A percentile compares a stretch with the other conserved stretches of the same genome.
Evolutionary conservation across 768 basidiomycete genomes (phyloP).

Genomic region (Imleria badia): DNA sequence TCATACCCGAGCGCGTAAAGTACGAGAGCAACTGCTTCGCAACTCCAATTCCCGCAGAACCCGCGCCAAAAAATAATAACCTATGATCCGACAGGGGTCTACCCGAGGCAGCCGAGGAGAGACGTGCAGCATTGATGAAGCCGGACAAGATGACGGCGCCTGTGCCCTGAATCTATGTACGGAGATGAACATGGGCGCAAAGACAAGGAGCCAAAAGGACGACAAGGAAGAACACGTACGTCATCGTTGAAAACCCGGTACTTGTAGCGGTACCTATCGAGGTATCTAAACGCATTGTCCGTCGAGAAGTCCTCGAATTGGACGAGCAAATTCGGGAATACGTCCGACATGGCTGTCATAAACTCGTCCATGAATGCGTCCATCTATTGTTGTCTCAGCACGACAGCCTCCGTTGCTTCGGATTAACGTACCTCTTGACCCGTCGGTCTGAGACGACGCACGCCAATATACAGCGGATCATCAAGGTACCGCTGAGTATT

Average conservation of each 20-base stretch:
- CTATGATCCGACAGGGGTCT: slow-evolving; percentile 46
- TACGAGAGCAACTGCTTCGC: slow-evolving; percentile 50
- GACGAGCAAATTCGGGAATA: slow-evolving; percentile 67
- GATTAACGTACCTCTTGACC: slow-evolving; percentile 38
- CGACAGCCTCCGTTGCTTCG: background rate
- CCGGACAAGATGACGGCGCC: slow-evolving; percentile 76
- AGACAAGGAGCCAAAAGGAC: background rate
- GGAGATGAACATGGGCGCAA: background rate
- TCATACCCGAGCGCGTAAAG: slow-evolving; percentile 54
- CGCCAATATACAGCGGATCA: slow-evolving; percentile 76
- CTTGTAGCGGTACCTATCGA: slow-evolving; percentile 57
- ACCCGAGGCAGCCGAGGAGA: slow-evolving; percentile 49
- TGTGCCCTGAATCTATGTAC: slow-evolving; percentile 62
- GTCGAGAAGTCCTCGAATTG: slow-evolving; percentile 80
- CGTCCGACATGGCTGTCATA: slow-evolving; percentile 63
- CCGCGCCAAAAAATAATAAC: slow-evolving; percentile 59
- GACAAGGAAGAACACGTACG: slow-evolving; percentile 51
- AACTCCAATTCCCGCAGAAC: slow-evolving; percentile 53
- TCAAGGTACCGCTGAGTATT: slow-evolving; percentile 65
- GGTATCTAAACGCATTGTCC: slow-evolving; percentile 74
- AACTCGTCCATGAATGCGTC: slow-evolving; percentile 76
- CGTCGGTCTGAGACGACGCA: slow-evolving; percentile 52
- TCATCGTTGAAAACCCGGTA: slow-evolving; percentile 74
- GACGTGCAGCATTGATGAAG: slow-evolving; percentile 68
- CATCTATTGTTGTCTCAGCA: slow-evolving; percentile 41